Evolutionary conservation across 75 land plant genomes (phyloP).

Genomic region (Chamaecyparis obtusa): DNA sequence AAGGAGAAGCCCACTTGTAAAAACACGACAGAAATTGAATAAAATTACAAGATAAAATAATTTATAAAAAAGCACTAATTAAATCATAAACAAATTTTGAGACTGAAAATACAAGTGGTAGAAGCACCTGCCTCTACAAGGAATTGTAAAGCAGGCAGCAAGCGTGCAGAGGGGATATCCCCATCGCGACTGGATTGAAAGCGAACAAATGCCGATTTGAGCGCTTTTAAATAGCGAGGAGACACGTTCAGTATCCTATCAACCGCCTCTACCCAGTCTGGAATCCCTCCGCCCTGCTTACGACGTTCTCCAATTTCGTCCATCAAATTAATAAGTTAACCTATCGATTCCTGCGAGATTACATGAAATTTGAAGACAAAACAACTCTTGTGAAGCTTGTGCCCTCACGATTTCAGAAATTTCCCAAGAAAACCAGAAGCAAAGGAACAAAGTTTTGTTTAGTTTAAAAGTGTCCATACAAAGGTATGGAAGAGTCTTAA

Average conservation of each 20-base stretch:
- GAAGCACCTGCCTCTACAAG: constrained; percentile 29
- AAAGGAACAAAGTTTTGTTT: too few species aligned
- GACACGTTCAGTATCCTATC: constrained; percentile 34
- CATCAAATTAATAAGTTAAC: background rate
- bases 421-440: too few species aligned
- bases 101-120: background rate
- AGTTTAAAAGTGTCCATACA: too few species aligned
- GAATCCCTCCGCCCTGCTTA: background rate
- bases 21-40: background rate
- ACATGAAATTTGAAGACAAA: too few species aligned
- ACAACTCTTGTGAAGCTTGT: too few species aligned
- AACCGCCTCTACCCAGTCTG: constrained; percentile 18
- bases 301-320: constrained; percentile 12
- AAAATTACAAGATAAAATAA: background rate
- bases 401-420: too few species aligned
- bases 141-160: constrained; percentile 35
- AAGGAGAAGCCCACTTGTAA: background rate
- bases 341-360: background rate
- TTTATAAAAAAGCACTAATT: background rate
- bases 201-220: constrained; percentile 33
- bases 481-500: too few species aligned
- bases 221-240: constrained; percentile 28
- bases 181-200: constrained; percentile 21
- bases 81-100: background rate
- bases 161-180: constrained; percentile 13